phyloP scores from a whole-genome alignment of 2,329 filamentous ascomycete species.

The Diaporthe amygdali region DNA sequence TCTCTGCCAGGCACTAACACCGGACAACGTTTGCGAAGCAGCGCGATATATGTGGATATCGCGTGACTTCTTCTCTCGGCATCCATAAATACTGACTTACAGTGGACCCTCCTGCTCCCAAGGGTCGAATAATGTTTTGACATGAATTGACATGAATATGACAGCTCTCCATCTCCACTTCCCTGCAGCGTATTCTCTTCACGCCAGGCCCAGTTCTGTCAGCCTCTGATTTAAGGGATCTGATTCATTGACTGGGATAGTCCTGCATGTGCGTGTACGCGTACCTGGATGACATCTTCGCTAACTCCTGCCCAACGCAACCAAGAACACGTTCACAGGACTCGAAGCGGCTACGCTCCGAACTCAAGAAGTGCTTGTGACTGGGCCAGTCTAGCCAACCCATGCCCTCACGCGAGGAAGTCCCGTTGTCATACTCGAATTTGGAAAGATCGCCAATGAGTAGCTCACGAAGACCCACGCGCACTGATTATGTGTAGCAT shows the following conservation, averaged over 20 bases:
- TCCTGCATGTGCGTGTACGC: neutral
- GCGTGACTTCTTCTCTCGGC: neutral
- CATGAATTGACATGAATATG: neutral
- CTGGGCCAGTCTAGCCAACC: neutral
- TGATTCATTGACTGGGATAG: neutral
- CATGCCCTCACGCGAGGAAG: neutral
- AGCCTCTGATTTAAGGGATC: neutral
- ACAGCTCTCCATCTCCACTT: neutral
- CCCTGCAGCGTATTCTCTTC: neutral
- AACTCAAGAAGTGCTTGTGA: neutral
- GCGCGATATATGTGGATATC: neutral
- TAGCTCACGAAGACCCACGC: neutral
- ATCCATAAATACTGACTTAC: neutral
- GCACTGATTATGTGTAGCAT: neutral
- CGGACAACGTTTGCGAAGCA: neutral
- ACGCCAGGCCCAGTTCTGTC: neutral
- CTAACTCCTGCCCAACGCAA: too few species aligned
- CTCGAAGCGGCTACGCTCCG: too few species aligned
- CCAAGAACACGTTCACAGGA: too few species aligned
- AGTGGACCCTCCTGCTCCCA: neutral
- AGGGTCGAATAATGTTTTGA: neutral
- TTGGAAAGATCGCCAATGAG: neutral
- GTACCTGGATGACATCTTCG: too few species aligned
- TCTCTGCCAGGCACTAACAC: neutral
- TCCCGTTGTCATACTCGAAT: neutral